Evolutionary conservation across 345 rosid genomes (phyloP).

Genomic region (Eucalyptus lansdowneana): DNA sequence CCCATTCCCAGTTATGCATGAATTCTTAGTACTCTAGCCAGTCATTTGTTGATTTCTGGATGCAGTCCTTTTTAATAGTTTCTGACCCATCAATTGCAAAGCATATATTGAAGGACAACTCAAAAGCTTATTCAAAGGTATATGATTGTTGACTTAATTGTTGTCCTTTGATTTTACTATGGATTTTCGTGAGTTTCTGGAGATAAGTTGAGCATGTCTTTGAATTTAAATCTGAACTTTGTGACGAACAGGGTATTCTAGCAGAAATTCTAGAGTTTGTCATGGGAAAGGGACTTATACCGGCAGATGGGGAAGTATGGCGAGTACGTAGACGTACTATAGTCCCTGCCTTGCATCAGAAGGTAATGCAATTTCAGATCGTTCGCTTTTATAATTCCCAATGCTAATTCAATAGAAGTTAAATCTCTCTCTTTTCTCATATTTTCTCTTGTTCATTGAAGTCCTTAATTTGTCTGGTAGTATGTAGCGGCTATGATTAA

Average conservation of each 20-base stretch:
- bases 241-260: conserved; percentile 60
- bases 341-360: conserved; percentile 90
- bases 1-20: neutral
- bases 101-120: conserved; percentile 75
- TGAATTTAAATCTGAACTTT: neutral
- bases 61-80: conserved; percentile 83
- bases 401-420: neutral
- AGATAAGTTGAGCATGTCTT: neutral
- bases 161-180: neutral
- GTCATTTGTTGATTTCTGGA: neutral
- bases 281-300: conserved; percentile 95
- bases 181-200: neutral
- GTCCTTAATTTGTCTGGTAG: conserved; percentile 19
- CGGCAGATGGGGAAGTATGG: conserved; percentile 97
- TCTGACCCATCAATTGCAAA: conserved; percentile 92
- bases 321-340: conserved; percentile 85
- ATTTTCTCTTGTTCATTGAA: neutral
- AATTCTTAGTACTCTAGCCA: neutral
- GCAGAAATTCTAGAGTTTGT: conserved; percentile 96
- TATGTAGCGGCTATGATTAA: conserved; percentile 89
- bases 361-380: conserved; percentile 24
- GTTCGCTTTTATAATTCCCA: neutral
- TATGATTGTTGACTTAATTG: neutral
- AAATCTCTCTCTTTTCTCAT: neutral
- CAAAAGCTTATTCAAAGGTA: conserved; percentile 90